These are phyloP conservation scores for Ceriops tagal DNA, from an alignment of 345 rosid species.

Conservation along the genomic window DNA sequence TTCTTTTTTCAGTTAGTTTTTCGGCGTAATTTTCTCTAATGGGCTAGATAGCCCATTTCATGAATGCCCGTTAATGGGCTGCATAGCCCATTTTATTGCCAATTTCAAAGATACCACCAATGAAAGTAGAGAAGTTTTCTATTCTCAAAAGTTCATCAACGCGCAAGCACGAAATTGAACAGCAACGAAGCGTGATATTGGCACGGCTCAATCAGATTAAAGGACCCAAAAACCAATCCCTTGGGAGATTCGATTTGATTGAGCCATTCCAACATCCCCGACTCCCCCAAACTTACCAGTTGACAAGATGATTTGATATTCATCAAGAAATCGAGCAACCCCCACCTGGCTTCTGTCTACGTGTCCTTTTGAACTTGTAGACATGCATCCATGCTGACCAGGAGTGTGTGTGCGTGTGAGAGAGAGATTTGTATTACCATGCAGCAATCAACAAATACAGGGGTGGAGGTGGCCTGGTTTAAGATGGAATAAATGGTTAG, in stretches of 20 bases:
- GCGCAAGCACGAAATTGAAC: no score
- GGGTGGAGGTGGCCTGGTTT: neutral
- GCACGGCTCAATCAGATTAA: conserved; percentile 84
- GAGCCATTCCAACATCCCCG: conserved; percentile 60
- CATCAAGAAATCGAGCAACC: no score
- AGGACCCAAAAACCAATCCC: conserved; percentile 31
- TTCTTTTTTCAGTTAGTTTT: no score
- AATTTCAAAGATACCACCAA: no score
- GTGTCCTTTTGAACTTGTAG: conserved; percentile 1
- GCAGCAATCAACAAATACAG: neutral
- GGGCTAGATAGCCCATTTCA: no score
- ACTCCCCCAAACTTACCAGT: conserved; percentile 11
- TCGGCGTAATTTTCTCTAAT: no score
- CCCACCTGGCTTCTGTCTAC: neutral
- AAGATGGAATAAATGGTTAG: neutral
- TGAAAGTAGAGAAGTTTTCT: no score
- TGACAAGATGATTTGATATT: neutral
- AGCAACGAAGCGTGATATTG: conserved; percentile 38
- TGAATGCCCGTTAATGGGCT: no score
- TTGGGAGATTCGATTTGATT: conserved; percentile 54
- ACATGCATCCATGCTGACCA: neutral
- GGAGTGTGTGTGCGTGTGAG: neutral
- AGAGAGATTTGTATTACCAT: neutral
- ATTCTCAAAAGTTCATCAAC: no score
- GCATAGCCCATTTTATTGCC: no score